Evolutionary conservation across 1,139 yeast species (phyloP).

Genomic region (Blastobotrys serpentis): DNA sequence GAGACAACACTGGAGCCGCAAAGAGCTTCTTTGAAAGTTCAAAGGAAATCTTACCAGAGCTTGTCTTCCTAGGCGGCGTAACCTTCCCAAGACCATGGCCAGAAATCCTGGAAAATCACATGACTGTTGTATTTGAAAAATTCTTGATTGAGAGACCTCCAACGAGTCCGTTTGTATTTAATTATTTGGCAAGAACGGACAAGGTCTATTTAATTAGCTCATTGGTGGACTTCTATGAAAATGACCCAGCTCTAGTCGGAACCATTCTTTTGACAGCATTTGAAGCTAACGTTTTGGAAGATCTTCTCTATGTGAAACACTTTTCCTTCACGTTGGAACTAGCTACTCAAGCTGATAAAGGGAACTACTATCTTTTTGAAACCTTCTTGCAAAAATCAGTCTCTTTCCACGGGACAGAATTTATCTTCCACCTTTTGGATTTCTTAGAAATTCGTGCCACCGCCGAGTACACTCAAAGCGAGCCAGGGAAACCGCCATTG

Average conservation of each 20-base stretch:
- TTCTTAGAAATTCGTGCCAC: slow-evolving; percentile 39
- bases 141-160: slow-evolving; percentile 30
- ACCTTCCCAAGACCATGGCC: slow-evolving; percentile 40
- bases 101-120: slow-evolving; percentile 35
- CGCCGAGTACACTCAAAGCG: slow-evolving; percentile 36
- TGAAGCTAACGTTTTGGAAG: slow-evolving; percentile 30
- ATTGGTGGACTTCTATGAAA: slow-evolving; percentile 28
- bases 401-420: slow-evolving; percentile 28
- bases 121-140: slow-evolving; percentile 37
- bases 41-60: slow-evolving; percentile 37
- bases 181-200: slow-evolving; percentile 27
- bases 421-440: slow-evolving; percentile 36
- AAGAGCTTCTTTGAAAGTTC: slow-evolving; percentile 24
- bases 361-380: slow-evolving; percentile 33
- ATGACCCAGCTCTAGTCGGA: slow-evolving; percentile 28
- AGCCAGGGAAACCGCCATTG: slow-evolving; percentile 31
- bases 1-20: slow-evolving; percentile 32
- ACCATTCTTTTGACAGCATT: slow-evolving; percentile 30
- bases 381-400: slow-evolving; percentile 31
- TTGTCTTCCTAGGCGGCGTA: slow-evolving; percentile 39
- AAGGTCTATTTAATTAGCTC: slow-evolving; percentile 26
- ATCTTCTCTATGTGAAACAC: slow-evolving; percentile 32
- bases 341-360: slow-evolving; percentile 37
- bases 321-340: slow-evolving; percentile 36
- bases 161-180: slow-evolving; percentile 30